A percentile compares a stretch with the other conserved stretches of the same genome.
Conservation (phyloP, 371 early-diverging fungal genomes). For the Zopfochytrium polystomum region DNA sequence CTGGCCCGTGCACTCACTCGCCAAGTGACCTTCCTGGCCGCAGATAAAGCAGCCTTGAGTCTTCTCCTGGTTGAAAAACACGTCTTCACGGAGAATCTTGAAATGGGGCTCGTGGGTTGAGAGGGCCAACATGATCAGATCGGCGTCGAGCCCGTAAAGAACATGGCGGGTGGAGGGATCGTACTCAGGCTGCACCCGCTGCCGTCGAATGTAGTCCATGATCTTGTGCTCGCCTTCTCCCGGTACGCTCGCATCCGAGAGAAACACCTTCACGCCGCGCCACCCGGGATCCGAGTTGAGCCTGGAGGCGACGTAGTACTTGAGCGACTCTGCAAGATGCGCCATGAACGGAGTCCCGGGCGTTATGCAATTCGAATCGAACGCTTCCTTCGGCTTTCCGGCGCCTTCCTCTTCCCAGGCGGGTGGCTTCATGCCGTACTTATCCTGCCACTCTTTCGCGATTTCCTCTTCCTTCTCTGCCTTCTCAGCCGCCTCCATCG, state of each 20-base stretch:
- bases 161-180: constrained; percentile 91
- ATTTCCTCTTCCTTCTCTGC: constrained; percentile 69
- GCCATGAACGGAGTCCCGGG: constrained; percentile 99
- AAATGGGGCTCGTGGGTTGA: constrained; percentile 97
- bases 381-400: constrained; percentile 55
- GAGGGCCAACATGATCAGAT: constrained; percentile 98
- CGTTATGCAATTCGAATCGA: constrained; percentile 99
- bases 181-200: constrained; percentile 72
- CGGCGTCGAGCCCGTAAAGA: constrained; percentile 98
- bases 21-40: constrained; percentile 78
- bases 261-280: constrained; percentile 88
- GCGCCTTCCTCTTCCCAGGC: constrained; percentile 3
- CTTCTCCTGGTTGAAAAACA: constrained; percentile 65
- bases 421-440: constrained; percentile 2
- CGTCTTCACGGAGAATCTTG: constrained; percentile 96
- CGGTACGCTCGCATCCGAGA: constrained; percentile 94
- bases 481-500: constrained; percentile 77
- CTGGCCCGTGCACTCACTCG: constrained; percentile 71
- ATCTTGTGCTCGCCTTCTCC: constrained; percentile 99
- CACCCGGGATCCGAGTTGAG: constrained; percentile 86
- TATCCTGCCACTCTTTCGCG: constrained; percentile 56
- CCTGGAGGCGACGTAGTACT: constrained; percentile 87
- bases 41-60: constrained; percentile 75
- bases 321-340: constrained; percentile 76
- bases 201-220: constrained; percentile 95